Percentiles rank a stretch among this genome's conserved stretches.
Evolutionary conservation across 2,329 filamentous ascomycete species (phyloP).

Genomic region (Botryotinia globosa): DNA sequence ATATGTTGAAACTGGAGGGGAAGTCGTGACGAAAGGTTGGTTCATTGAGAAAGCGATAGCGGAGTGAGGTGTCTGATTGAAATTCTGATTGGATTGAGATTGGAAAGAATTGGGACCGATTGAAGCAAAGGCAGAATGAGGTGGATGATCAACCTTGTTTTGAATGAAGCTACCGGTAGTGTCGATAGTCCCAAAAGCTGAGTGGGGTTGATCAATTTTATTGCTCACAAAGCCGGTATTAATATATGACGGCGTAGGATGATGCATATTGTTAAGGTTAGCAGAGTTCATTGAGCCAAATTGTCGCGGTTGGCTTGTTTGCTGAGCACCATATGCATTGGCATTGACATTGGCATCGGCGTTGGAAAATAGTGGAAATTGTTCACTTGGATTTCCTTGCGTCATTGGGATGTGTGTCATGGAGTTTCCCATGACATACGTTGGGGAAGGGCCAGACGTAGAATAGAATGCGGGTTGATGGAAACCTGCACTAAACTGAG

Average conservation of each 20-base stretch:
- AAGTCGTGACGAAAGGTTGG: conserved; percentile 31
- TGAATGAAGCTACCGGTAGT: conserved; percentile 25
- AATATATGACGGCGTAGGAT: conserved; percentile 26
- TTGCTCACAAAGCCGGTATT: conserved; percentile 26
- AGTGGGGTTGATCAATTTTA: conserved; percentile 28
- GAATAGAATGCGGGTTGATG: conserved; percentile 28
- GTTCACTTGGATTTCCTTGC: conserved; percentile 25
- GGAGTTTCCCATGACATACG: conserved; percentile 27
- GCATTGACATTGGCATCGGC: conserved; percentile 21
- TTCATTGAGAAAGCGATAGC: conserved; percentile 28
- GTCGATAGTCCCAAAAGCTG: conserved; percentile 25
- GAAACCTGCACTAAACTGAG: conserved; percentile 29
- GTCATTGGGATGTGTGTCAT: conserved; percentile 26
- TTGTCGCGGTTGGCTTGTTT: conserved; percentile 26
- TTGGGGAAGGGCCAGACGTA: conserved; percentile 22
- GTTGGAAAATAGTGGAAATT: conserved; percentile 27
- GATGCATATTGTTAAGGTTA: conserved; percentile 25
- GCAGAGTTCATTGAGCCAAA: conserved; percentile 27
- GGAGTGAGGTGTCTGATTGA: conserved; percentile 23
- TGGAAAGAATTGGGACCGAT: conserved; percentile 27
- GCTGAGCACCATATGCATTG: conserved; percentile 26
- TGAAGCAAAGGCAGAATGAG: conserved; percentile 26
- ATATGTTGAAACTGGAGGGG: conserved; percentile 30
- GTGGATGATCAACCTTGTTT: conserved; percentile 28
- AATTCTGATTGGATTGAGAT: conserved; percentile 28